Conservation (phyloP, 257 asterid species). For the Phtheirospermum japonicum region DNA sequence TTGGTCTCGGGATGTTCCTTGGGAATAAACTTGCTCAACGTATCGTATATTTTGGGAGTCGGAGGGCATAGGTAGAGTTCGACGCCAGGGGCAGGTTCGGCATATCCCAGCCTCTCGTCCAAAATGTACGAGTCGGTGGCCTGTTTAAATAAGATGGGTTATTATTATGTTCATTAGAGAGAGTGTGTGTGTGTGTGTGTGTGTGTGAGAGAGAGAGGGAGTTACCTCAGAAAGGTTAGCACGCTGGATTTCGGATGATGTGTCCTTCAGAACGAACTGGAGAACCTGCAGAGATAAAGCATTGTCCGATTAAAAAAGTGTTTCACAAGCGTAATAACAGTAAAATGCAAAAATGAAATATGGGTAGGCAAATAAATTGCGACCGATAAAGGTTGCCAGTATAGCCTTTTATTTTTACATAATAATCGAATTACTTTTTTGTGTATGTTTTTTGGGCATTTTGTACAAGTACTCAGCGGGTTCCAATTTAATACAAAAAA, state of each 20-base stretch:
- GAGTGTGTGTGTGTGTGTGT: not conserved
- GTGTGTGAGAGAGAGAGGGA: not conserved
- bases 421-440: too few species aligned
- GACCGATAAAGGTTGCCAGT: not conserved
- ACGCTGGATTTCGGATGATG: conserved; percentile 45
- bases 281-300: conserved; percentile 63
- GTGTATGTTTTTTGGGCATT: too few species aligned
- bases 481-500: too few species aligned
- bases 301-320: not conserved
- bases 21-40: conserved; percentile 56
- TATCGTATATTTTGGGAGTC: conserved; percentile 42
- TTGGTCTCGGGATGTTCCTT: conserved; percentile 41
- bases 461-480: too few species aligned
- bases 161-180: not conserved
- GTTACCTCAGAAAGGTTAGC: conserved; percentile 65
- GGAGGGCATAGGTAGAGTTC: conserved; percentile 90
- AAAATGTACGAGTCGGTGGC: conserved; percentile 60
- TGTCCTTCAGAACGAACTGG: conserved; percentile 58
- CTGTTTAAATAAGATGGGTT: conserved; percentile 32
- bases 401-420: too few species aligned
- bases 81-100: conserved; percentile 76
- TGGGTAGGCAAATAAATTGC: too few species aligned
- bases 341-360: not conserved
- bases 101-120: conserved; percentile 84
- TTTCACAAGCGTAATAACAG: too few species aligned